A percentile compares a stretch with the other conserved stretches of the same genome.
phyloP scores from a whole-genome alignment of 306 rosid genomes.

The Aeschynomene evenia region DNA sequence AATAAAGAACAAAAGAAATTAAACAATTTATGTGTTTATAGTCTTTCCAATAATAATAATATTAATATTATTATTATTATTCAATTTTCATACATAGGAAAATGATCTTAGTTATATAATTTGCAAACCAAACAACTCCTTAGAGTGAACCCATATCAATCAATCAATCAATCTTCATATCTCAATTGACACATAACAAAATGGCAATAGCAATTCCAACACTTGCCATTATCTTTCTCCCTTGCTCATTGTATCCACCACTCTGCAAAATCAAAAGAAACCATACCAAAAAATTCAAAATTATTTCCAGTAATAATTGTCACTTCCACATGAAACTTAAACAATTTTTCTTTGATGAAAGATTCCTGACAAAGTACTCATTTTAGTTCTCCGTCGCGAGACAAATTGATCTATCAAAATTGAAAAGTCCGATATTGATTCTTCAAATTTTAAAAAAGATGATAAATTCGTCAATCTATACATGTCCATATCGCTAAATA shows the following conservation, averaged over 20 bases:
- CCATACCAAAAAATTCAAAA: not conserved
- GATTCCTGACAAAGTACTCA: no score
- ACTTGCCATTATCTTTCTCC: slow-evolving; percentile 42
- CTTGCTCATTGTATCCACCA: slow-evolving; percentile 51
- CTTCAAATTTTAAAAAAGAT: no score
- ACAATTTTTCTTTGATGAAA: no score
- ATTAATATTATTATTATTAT: slow-evolving; percentile 23
- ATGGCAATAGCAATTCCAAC: slow-evolving; percentile 52
- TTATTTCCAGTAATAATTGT: no score
- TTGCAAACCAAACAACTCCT: slow-evolving; percentile 25
- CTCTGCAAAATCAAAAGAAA: slow-evolving; percentile 45
- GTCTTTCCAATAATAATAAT: no score
- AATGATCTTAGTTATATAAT: slow-evolving; percentile 30
- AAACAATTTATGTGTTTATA: not conserved
- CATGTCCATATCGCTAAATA: no score
- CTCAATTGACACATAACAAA: slow-evolving; percentile 45
- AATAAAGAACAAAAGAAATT: slow-evolving; percentile 1
- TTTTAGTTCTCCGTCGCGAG: no score
- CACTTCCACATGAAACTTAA: no score
- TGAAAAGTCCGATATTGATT: no score
- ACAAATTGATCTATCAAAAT: no score
- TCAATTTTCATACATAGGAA: slow-evolving; percentile 24
- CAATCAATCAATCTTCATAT: no score
- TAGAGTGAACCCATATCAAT: slow-evolving; percentile 25
- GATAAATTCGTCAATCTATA: no score